Conservation (phyloP, 768 basidiomycete genomes). For the Mycena amicta region DNA sequence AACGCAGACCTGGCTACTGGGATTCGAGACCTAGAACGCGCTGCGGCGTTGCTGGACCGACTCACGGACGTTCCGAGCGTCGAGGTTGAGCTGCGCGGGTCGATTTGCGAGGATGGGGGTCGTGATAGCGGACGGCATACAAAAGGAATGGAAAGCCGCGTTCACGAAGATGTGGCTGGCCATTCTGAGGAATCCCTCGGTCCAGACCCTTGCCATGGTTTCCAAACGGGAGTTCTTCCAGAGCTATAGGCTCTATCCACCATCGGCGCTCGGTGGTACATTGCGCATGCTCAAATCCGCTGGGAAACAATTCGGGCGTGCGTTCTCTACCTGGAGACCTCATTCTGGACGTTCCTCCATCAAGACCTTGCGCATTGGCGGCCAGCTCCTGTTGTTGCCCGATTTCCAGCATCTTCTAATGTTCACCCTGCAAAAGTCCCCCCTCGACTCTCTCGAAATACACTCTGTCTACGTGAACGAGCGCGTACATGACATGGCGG, state of each 20-base stretch:
- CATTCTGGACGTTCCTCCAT: not conserved
- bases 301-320: not conserved
- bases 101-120: not conserved
- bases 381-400: not conserved
- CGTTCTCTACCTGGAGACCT: not conserved
- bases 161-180: not conserved
- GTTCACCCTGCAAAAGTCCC: not conserved
- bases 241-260: not conserved
- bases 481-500: not conserved
- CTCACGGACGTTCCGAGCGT: not conserved
- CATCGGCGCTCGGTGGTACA: not conserved
- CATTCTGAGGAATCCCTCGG: not conserved
- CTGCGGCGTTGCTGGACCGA: not conserved
- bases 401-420: not conserved
- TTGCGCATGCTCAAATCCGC: not conserved
- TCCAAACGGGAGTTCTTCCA: not conserved
- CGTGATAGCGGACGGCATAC: not conserved
- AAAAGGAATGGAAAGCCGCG: not conserved
- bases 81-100: not conserved
- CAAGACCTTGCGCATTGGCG: not conserved
- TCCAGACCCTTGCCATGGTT: not conserved
- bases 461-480: not conserved
- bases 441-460: not conserved
- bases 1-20: constrained; percentile 27
- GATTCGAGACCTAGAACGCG: not conserved